Conservation (phyloP, 768 basidiomycete genomes). For the Suillus weaverae region DNA sequence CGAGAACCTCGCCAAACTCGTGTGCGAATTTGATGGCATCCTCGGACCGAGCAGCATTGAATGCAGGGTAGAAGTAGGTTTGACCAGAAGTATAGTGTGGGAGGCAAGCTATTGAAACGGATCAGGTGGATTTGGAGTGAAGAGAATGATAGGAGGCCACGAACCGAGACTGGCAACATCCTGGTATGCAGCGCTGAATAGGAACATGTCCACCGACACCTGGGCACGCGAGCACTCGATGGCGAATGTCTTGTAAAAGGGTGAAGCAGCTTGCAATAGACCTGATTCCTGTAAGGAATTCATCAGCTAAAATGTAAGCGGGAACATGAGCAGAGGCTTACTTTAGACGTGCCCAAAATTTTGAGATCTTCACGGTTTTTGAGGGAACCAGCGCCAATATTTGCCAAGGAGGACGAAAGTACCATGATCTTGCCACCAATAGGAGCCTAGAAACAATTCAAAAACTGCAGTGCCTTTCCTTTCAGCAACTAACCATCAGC, state of each 20-base stretch:
- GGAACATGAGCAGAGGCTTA: constrained; percentile 25
- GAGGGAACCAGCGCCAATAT: constrained; percentile 83
- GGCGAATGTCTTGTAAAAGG: constrained; percentile 98
- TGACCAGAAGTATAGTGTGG: constrained; percentile 98
- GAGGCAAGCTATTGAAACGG: constrained; percentile 63
- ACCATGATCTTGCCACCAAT: constrained; percentile 95
- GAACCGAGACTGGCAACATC: constrained; percentile 92
- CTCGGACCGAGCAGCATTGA: constrained; percentile 91
- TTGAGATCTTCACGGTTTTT: constrained; percentile 98
- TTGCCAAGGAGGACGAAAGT: constrained; percentile 83
- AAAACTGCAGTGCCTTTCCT: background rate
- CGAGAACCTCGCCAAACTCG: constrained; percentile 91
- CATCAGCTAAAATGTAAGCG: constrained; percentile 6
- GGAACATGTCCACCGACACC: constrained; percentile 99
- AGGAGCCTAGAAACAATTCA: constrained; percentile 53
- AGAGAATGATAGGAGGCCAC: constrained; percentile 16
- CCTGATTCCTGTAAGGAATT: constrained; percentile 68
- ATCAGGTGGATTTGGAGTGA: constrained; percentile 6
- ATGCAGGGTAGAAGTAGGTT: constrained; percentile 97
- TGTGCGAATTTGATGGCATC: constrained; percentile 98
- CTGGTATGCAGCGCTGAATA: constrained; percentile 91
- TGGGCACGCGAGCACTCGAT: constrained; percentile 98
- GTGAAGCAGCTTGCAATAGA: constrained; percentile 87
- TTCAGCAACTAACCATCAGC: constrained; percentile 65
- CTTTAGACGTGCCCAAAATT: constrained; percentile 91